Evolutionary conservation across 2,329 filamentous ascomycete species (phyloP).

Genomic region (Pyrenophora teres): DNA sequence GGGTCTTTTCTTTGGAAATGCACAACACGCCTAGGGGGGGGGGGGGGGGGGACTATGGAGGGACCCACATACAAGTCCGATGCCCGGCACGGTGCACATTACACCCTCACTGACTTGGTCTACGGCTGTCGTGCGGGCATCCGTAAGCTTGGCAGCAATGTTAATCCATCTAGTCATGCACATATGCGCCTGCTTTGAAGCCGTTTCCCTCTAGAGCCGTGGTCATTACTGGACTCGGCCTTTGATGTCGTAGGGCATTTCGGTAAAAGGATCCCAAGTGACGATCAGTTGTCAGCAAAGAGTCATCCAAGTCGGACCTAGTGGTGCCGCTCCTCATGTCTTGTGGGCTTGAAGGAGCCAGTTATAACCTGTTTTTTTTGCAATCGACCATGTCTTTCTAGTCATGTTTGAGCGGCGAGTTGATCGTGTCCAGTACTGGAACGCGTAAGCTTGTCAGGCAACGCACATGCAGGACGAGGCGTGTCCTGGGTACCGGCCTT

Average conservation of each 20-base stretch:
- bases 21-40: not conserved
- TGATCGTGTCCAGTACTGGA: not conserved
- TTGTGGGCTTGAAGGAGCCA: not conserved
- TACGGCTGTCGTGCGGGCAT: constrained; percentile 27
- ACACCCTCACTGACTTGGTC: not conserved
- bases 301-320: no score
- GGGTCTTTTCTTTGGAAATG: not conserved
- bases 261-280: no score
- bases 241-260: no score
- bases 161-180: constrained; percentile 7
- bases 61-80: constrained; percentile 18
- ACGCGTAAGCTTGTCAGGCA: constrained; percentile 38
- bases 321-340: no score
- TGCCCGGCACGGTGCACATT: constrained; percentile 21
- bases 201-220: not conserved
- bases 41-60: not conserved
- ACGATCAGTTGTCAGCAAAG: no score
- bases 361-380: not conserved
- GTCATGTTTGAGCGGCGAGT: no score
- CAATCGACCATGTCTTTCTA: not conserved
- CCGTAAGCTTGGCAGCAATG: constrained; percentile 16
- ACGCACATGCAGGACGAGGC: constrained; percentile 26
- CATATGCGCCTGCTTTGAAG: not conserved
- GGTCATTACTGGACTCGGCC: not conserved
- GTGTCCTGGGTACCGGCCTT: constrained; percentile 15